Percentiles rank a stretch among this genome's conserved stretches.
Evolutionary conservation across 306 rosid genomes (phyloP).

Genomic region (Mimosa bimucronata): DNA sequence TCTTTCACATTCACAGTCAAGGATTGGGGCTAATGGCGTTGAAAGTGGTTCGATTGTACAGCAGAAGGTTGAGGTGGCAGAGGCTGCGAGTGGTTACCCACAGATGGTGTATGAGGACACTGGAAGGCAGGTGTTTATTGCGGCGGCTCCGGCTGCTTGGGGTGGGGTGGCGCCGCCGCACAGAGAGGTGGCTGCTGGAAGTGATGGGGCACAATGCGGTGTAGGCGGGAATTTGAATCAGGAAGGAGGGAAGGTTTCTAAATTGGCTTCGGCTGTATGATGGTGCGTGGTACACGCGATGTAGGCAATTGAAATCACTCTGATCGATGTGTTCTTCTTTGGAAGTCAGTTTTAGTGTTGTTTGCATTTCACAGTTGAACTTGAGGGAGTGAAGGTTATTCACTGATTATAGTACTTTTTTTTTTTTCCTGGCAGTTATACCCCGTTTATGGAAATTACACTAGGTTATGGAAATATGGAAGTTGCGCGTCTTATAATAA

Average conservation of each 20-base stretch:
- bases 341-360: conserved; percentile 2
- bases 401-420: neutral
- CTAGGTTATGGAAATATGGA: neutral
- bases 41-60: conserved; percentile 38
- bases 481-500: neutral
- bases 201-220: conserved; percentile 45
- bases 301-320: neutral
- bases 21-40: conserved; percentile 30
- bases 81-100: conserved; percentile 52
- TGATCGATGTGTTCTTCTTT: neutral
- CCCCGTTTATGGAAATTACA: neutral
- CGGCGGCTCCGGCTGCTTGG: conserved; percentile 40
- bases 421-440: neutral
- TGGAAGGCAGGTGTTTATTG: conserved; percentile 57
- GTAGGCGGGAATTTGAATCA: conserved; percentile 37
- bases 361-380: neutral
- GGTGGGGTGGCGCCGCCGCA: conserved; percentile 39
- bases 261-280: conserved; percentile 49
- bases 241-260: conserved; percentile 55
- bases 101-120: conserved; percentile 48
- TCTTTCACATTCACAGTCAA: conserved; percentile 32
- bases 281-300: conserved; percentile 32
- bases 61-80: conserved; percentile 36
- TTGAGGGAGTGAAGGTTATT: neutral
- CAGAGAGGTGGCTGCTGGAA: conserved; percentile 38